Conservation (phyloP, 2,329 filamentous ascomycete genomes). For the Mollisia scopiformis region DNA sequence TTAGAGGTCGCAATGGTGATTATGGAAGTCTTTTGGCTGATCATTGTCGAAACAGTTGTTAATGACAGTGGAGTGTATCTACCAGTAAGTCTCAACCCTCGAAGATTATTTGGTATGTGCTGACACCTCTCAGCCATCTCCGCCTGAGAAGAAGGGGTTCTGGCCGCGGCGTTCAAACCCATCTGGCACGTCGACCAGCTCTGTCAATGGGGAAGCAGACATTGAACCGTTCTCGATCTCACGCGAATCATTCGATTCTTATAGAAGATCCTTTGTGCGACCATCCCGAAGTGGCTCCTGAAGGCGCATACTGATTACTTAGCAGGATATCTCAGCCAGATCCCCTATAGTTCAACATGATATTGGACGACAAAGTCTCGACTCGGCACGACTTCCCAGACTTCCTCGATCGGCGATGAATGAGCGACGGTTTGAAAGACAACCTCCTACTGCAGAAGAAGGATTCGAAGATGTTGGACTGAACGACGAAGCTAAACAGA, state of each 20-base stretch:
- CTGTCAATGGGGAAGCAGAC: constrained; percentile 69
- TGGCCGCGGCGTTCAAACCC: constrained; percentile 63
- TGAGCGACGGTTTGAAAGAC: constrained; percentile 59
- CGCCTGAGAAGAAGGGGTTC: constrained; percentile 79
- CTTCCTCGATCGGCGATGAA: constrained; percentile 64
- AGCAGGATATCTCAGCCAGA: constrained; percentile 85
- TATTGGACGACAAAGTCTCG: constrained; percentile 75
- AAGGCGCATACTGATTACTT: constrained; percentile 11
- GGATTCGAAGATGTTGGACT: constrained; percentile 90
- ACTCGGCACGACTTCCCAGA: constrained; percentile 69
- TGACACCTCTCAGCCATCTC: constrained; percentile 69
- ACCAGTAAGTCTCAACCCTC: constrained; percentile 63
- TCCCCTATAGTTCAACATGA: constrained; percentile 72
- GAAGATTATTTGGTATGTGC: constrained; percentile 27
- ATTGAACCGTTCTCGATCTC: constrained; percentile 96
- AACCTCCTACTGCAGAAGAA: constrained; percentile 73
- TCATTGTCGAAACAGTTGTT: constrained; percentile 65
- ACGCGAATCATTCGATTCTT: constrained; percentile 95
- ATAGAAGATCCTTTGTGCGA: constrained; percentile 92
- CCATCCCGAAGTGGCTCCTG: constrained; percentile 37
- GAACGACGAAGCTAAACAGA: constrained; percentile 67
- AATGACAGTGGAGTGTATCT: constrained; percentile 95
- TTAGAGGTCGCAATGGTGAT: background rate
- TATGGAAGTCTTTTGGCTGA: constrained; percentile 6
- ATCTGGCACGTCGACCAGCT: constrained; percentile 58